Evolutionary conservation across 768 basidiomycete genomes (phyloP).

Genomic region (Phanerochaete sordida): DNA sequence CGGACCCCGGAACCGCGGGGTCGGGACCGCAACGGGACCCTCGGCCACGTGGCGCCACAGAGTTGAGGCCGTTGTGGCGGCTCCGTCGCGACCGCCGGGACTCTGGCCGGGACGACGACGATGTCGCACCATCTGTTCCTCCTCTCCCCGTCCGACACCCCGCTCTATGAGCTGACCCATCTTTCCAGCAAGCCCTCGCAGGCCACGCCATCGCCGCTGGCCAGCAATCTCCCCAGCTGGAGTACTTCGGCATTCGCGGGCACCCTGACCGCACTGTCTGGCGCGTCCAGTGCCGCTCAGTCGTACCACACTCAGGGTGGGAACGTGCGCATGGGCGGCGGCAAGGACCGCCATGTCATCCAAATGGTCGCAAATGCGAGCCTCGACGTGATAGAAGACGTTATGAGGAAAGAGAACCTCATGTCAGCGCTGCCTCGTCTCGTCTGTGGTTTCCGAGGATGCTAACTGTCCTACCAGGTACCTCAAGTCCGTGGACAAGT

Average conservation of each 20-base stretch:
- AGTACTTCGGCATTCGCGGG: conserved; percentile 90
- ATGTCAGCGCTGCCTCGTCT: conserved; percentile 52
- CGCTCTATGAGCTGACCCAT: conserved; percentile 80
- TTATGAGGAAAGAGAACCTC: conserved; percentile 74
- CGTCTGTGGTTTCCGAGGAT: neutral
- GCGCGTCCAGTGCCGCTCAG: conserved; percentile 75
- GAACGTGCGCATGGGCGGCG: conserved; percentile 67
- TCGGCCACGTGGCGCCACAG: neutral
- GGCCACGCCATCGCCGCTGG: conserved; percentile 59
- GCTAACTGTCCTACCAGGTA: conserved; percentile 57
- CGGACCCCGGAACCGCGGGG: neutral
- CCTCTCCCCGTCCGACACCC: conserved; percentile 83
- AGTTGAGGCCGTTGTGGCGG: neutral
- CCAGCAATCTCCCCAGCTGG: conserved; percentile 85
- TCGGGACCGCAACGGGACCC: neutral
- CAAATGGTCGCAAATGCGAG: conserved; percentile 99
- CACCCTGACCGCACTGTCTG: conserved; percentile 81
- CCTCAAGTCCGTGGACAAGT: conserved; percentile 91
- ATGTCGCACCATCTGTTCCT: conserved; percentile 91
- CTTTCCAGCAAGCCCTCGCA: conserved; percentile 70
- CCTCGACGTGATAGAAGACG: conserved; percentile 92
- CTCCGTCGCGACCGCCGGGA: conserved; percentile 1
- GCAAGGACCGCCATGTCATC: conserved; percentile 88
- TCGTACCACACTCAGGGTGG: conserved; percentile 58
- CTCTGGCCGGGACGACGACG: conserved; percentile 14